phyloP scores from a whole-genome alignment of 2,329 filamentous ascomycete species.

The Venturia aucupariae region DNA sequence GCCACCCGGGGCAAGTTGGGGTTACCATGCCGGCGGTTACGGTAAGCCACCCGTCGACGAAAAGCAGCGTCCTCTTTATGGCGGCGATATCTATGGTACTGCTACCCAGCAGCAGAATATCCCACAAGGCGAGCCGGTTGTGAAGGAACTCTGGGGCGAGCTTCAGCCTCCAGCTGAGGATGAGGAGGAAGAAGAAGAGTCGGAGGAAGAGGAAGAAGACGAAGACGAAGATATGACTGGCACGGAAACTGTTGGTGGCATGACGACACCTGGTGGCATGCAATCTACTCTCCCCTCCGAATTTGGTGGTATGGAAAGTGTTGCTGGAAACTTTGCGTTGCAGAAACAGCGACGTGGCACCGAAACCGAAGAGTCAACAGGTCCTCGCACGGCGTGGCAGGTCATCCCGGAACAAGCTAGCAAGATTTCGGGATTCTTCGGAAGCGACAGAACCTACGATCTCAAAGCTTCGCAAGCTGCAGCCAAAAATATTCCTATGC shows the following conservation, averaged over 20 bases:
- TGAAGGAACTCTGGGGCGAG: constrained; percentile 86
- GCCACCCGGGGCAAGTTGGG: constrained; percentile 82
- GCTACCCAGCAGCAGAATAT: constrained; percentile 51
- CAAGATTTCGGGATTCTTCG: constrained; percentile 86
- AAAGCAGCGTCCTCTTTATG: constrained; percentile 81
- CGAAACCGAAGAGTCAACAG: constrained; percentile 72
- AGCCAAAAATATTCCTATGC: constrained; percentile 53
- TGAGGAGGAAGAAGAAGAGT: constrained; percentile 53
- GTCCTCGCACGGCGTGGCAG: constrained; percentile 74
- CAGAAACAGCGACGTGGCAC: constrained; percentile 77
- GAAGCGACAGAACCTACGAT: constrained; percentile 88
- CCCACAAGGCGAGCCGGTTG: constrained; percentile 63
- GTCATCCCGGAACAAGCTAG: constrained; percentile 84
- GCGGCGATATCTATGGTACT: constrained; percentile 89
- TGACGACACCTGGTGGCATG: constrained; percentile 74
- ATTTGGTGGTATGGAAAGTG: constrained; percentile 63
- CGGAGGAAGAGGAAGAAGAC: constrained; percentile 53
- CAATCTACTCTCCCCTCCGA: constrained; percentile 75
- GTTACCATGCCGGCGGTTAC: constrained; percentile 90
- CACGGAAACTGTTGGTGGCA: constrained; percentile 63
- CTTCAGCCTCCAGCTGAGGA: constrained; percentile 72
- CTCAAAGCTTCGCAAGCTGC: constrained; percentile 47
- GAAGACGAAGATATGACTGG: constrained; percentile 61
- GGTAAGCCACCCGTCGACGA: constrained; percentile 95
- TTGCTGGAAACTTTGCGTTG: constrained; percentile 81